Base-by-base conservation (phyloP, 805 yeast species). In the Candida nonsorbophila region DNA sequence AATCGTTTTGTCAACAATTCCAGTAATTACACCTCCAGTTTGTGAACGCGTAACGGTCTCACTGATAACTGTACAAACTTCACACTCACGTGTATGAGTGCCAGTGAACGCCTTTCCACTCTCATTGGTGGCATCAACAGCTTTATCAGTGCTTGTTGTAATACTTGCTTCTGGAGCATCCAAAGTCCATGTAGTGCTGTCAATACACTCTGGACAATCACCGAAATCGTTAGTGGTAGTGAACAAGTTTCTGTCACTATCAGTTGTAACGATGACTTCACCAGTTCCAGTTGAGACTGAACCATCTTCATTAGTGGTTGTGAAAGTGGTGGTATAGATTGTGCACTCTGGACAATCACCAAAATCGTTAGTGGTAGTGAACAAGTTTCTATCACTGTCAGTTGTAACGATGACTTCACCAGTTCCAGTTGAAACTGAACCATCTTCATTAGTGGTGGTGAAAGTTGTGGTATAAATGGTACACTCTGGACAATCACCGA, bases 361-460 rank as follows among this genome's bases (percentile, higher is more conserved):
- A 16, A 27, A 8, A 30, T 20, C 17, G 12, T 14, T 18, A 12
- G 36, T 29, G n/a, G 27, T 33, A 6, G 36, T 29, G 14, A 27
- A 19, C 21, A 33, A 33, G 4, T 22, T 16, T 4, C 49, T 44
- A 8, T 25, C 36, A 12, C 44, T 29, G 22, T 41, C 29, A 21
- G 45, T 40, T 3, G 48, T 37, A 22, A 38, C 37, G 13, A 33
- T 14, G 10, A 29, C 38, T 12, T 29, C 37, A 8, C 40, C 30
- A 15, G 44, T 36, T 11, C 34, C 37, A n/a, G 40, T 40, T 12
- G 25, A 3, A 4, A 22, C 14, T 14, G 18, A n/a, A 8, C 41
- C 40, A 9, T 30, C 22, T 6, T 36, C 7, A 4, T 20, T 26
- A 14, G 40, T 30, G 19, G 38, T 30, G 16, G 38, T 30, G 23